Base-by-base conservation (phyloP, 768 basidiomycete genomes). In the Pluteus cervinus region DNA sequence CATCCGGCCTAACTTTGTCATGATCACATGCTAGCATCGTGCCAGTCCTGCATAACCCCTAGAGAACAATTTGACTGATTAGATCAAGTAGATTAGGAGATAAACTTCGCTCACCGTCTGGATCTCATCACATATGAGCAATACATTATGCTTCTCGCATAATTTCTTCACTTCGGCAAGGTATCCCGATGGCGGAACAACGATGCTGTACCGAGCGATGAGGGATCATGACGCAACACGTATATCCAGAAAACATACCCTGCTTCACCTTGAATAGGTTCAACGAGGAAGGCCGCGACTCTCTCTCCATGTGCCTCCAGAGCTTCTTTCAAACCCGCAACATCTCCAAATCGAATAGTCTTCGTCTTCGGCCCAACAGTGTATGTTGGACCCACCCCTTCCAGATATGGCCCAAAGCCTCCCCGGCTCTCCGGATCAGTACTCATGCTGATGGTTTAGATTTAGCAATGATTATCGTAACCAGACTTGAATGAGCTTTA, bases 221-320 rank as follows among this genome's bases (percentile, higher is more conserved):
- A 39, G 31, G 46, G 23, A 12, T 16, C 36, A 20, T 33, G 41
- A 5, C 39, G 37, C 28, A 28, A 15, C 20, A 33, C 15, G 8
- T 17, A 36, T 17, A 15, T 11, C 14, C 36, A 24, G 26, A 7
- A 33, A 24, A 46, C 86, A 30, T 56, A 90, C 88, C 91, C 93
- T 12, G 94, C 94, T 63, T 97, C 94, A n/a, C 94, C 94, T 57
- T 99, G 96, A 44, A 99, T 98, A 4, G 96, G 96, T 62, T 99
- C 96, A 3, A 99, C 75, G 39, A 99, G 71, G 69, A 99, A 92
- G 1, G 88, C 94, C 5, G 93, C 96, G 17, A 88, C 79, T 41
- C 86, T 71, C 44, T 82, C 61, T 7, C 94, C 92, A 55, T 92
- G 71, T 24, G 81, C 55, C 43, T 87, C 80, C 21, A 99, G 59